Percentiles rank a stretch among this genome's conserved stretches.
phyloP scores from a whole-genome alignment of 2,329 filamentous ascomycete species.

The Lachnellula hyalina region DNA sequence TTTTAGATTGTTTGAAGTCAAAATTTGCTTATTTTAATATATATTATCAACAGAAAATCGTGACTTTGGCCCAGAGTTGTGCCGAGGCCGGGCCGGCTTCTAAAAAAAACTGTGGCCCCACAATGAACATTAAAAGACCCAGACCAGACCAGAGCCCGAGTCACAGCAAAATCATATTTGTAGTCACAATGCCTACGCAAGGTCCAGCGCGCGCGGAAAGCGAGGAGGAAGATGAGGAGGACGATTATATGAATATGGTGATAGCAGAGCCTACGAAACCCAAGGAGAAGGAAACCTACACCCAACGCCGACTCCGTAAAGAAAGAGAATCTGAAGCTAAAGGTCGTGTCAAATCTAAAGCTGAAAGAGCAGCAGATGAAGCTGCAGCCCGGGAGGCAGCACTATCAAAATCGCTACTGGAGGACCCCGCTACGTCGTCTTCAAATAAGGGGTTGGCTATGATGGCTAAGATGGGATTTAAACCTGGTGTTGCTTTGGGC shows the following conservation, averaged over 20 bases:
- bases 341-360: constrained; percentile 70
- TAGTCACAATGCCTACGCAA: constrained; percentile 16
- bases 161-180: neutral
- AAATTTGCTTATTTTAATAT: constrained; percentile 21
- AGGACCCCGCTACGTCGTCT: constrained; percentile 43
- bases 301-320: constrained; percentile 43
- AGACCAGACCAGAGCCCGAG: neutral
- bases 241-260: constrained; percentile 97
- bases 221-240: constrained; percentile 62
- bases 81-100: neutral
- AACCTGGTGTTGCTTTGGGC: constrained; percentile 68
- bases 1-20: constrained; percentile 19
- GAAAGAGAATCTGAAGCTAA: constrained; percentile 62
- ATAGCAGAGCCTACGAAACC: constrained; percentile 60
- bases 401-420: constrained; percentile 67
- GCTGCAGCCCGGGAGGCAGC: constrained; percentile 68
- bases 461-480: constrained; percentile 96
- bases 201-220: constrained; percentile 3
- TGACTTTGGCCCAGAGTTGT: neutral
- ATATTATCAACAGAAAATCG: neutral
- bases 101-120: neutral
- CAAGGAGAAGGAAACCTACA: constrained; percentile 53
- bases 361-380: constrained; percentile 72
- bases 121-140: neutral
- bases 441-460: constrained; percentile 86